phyloP scores from a whole-genome alignment of 2,329 filamentous ascomycete genomes.

The Gaeumannomyces sp. region DNA sequence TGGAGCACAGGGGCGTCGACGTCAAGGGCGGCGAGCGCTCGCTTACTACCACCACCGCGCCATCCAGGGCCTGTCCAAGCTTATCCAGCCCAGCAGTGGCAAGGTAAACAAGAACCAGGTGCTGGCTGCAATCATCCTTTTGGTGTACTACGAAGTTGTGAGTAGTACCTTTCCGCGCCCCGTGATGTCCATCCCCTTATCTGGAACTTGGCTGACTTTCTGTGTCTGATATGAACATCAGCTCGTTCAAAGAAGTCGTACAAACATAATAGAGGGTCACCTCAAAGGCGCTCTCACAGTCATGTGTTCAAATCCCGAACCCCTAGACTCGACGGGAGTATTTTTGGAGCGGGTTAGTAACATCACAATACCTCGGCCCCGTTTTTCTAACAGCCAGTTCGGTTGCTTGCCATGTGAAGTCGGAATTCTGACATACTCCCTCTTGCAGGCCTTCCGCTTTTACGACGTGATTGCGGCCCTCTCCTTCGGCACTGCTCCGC shows the following conservation, averaged over 20 bases:
- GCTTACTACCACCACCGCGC: constrained; percentile 54
- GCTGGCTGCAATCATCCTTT: constrained; percentile 53
- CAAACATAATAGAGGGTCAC: constrained; percentile 55
- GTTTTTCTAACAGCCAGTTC: background rate
- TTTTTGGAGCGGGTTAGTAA: constrained; percentile 52
- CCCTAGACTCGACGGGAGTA: constrained; percentile 43
- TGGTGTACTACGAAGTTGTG: constrained; percentile 60
- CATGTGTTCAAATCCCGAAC: constrained; percentile 42
- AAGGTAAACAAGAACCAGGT: constrained; percentile 50
- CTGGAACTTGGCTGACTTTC: background rate
- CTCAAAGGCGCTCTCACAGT: constrained; percentile 57
- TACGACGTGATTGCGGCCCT: constrained; percentile 60
- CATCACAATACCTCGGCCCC: background rate
- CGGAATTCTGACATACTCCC: background rate
- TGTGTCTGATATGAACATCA: constrained; percentile 24
- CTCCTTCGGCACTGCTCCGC: constrained; percentile 52
- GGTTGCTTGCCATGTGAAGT: too few species aligned
- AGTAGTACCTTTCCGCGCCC: constrained; percentile 22
- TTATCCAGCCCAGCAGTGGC: constrained; percentile 43
- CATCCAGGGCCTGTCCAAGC: constrained; percentile 48
- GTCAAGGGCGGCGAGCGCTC: constrained; percentile 44
- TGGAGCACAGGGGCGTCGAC: constrained; percentile 58
- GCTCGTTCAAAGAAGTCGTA: constrained; percentile 54
- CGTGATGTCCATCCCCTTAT: background rate
- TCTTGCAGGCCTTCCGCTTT: constrained; percentile 53